These are phyloP conservation scores for Cercophora newfieldiana DNA, from an alignment of 495 filamentous ascomycete genomes.

Conservation along the genomic window DNA sequence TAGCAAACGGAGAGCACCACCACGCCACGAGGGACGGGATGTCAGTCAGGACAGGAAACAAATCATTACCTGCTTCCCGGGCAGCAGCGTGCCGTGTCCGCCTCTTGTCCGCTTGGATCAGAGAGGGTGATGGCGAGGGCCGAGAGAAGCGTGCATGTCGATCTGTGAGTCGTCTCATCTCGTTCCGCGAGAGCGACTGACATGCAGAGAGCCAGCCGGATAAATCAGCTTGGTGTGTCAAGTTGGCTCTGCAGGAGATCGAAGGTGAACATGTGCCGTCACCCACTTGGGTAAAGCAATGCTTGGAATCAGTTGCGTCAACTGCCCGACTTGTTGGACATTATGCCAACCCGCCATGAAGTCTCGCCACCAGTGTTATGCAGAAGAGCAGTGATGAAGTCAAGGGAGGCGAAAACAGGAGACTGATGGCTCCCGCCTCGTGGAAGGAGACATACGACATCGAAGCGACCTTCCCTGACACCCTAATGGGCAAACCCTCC, in stretches of 20 bases:
- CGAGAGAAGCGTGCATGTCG: conserved; percentile 20
- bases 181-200: conserved; percentile 23
- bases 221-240: conserved; percentile 42
- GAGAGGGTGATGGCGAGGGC: conserved; percentile 17
- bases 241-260: conserved; percentile 34
- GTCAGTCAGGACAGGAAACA: conserved; percentile 12
- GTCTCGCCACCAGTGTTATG: conserved; percentile 13
- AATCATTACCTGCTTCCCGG: conserved; percentile 23
- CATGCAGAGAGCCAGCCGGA: conserved; percentile 32
- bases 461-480: too few relatives aligned
- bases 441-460: too few relatives aligned
- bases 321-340: conserved; percentile 19
- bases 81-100: conserved; percentile 24
- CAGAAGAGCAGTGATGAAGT: background rate
- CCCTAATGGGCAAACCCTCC: too few relatives aligned
- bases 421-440: background rate
- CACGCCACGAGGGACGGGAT: conserved; percentile 18
- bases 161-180: conserved; percentile 33
- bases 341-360: background rate
- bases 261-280: conserved; percentile 10
- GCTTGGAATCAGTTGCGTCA: conserved; percentile 16
- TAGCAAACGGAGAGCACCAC: conserved; percentile 20
- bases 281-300: conserved; percentile 24
- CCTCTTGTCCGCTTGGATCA: conserved; percentile 4
- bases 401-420: background rate